phyloP scores from a whole-genome alignment of 495 filamentous ascomycete genomes.

The Darksidea phi region DNA sequence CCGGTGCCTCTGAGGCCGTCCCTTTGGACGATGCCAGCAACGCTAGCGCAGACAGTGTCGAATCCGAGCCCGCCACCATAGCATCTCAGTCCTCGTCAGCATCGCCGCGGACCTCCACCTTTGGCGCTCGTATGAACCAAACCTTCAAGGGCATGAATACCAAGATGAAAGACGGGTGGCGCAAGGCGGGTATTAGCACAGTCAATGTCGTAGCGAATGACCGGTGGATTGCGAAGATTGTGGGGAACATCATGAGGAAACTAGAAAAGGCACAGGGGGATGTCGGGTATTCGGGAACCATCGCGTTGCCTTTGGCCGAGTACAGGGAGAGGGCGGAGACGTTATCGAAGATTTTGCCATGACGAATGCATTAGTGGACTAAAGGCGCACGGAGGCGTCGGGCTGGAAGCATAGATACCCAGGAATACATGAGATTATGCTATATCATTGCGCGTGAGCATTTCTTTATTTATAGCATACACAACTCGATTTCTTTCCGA shows the following conservation, averaged over 20 bases:
- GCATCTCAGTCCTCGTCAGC: neutral
- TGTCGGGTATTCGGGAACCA: constrained; percentile 40
- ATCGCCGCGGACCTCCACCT: neutral
- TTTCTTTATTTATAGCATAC: too few species aligned
- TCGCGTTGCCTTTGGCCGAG: constrained; percentile 34
- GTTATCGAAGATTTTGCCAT: constrained; percentile 37
- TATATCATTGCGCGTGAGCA: too few species aligned
- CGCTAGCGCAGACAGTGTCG: neutral
- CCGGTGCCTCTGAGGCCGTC: neutral
- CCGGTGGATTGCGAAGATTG: constrained; percentile 47
- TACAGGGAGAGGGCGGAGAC: constrained; percentile 32
- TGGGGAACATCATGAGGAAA: constrained; percentile 43
- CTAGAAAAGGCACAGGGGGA: constrained; percentile 43
- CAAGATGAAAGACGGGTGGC: constrained; percentile 25
- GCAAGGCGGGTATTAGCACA: constrained; percentile 25
- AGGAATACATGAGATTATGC: neutral
- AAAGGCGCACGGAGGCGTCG: neutral
- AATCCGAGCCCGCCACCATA: neutral
- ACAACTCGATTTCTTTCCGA: too few species aligned
- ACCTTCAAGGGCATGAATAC: constrained; percentile 32
- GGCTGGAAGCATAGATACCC: neutral
- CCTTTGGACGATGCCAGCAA: neutral
- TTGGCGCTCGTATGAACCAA: constrained; percentile 17
- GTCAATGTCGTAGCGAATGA: constrained; percentile 44
- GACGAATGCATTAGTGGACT: neutral